Conservation (phyloP, 2,329 filamentous ascomycete species). For the Bipolaris zeicola region DNA sequence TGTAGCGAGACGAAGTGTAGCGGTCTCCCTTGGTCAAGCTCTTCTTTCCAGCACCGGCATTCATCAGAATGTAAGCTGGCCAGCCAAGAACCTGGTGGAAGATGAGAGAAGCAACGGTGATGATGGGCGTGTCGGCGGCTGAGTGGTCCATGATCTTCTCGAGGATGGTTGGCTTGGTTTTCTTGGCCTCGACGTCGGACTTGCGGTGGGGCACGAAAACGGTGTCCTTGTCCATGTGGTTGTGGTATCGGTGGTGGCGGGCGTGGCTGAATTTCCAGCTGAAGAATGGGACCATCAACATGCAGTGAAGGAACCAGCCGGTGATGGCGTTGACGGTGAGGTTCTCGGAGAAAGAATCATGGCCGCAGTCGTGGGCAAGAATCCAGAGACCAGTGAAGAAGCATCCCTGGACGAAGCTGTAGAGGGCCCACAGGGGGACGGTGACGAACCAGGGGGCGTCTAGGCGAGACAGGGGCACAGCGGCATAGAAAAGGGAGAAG, state of each 20-base stretch:
- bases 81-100: conserved; percentile 69
- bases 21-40: conserved; percentile 23
- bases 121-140: conserved; percentile 66
- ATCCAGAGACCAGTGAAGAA: conserved; percentile 70
- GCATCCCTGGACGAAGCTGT: conserved; percentile 69
- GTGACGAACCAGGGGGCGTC: conserved; percentile 23
- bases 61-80: conserved; percentile 67
- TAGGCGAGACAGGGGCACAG: conserved; percentile 16
- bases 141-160: conserved; percentile 45
- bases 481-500: conserved; percentile 24
- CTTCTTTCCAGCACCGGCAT: conserved; percentile 45
- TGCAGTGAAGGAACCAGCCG: conserved; percentile 69
- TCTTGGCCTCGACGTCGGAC: conserved; percentile 10
- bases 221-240: conserved; percentile 25
- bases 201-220: conserved; percentile 45
- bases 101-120: conserved; percentile 61
- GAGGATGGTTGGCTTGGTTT: conserved; percentile 13
- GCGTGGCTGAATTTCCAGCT: conserved; percentile 15
- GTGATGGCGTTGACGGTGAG: conserved; percentile 63
- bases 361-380: conserved; percentile 72
- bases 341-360: conserved; percentile 68
- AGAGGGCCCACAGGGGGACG: conserved; percentile 56
- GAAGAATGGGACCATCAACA: conserved; percentile 71
- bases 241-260: conserved; percentile 13
- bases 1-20: conserved; percentile 14